Base-by-base conservation (phyloP, 768 basidiomycete genomes). In the Coprinellus micaceus region DNA sequence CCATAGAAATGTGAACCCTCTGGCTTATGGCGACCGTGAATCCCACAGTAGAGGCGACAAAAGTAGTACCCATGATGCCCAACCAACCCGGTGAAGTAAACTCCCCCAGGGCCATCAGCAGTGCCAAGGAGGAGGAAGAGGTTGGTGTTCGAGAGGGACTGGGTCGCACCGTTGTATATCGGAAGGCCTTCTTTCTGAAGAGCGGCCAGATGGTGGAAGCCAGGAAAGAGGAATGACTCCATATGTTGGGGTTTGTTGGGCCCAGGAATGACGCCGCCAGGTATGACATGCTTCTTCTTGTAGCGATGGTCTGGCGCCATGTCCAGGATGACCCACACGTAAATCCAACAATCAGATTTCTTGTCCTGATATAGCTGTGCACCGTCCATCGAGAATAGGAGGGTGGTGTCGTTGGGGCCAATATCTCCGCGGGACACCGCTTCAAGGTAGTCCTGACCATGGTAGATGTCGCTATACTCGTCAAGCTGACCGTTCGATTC, bases 341-440 rank as follows among this genome's bases (percentile, higher is more conserved):
- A 71, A 6, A 66, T 55, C 39, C 67, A 61, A 46, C 58, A 73
- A 41, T 74, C 72, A 33, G 61, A 65, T 3, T 67, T 66, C 40
- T 72, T 71, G 60, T 71, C 67, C 0, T 67, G 64, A 54, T 73
- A 75, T 1, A 78, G 66, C 39, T 77, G 76, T 0, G 71, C 67
- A 21, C 75, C 71, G 57, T 77, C 73, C 22, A 74, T 47, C 0
- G 70, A 74, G 4, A 72, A 50, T 24, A 69, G 52, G 0, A 77
- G 54, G 6, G 73, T 41, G 6, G 63, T 69, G 39, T 71, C 64
- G 17, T 66, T 58, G 6, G 46, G 36, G 0, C 29, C n/a, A 22
- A 80, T 72, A 4, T 61, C 53, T 0, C 54, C 63, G 6, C 43
- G 13, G 4, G 33, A 2, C 6, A 67, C 61, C 17, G 64, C 60